Evolutionary conservation across 345 rosid species (phyloP), one percentile per base, ranked within the genome.

Genomic region (Eucalyptus marginata): DNA sequence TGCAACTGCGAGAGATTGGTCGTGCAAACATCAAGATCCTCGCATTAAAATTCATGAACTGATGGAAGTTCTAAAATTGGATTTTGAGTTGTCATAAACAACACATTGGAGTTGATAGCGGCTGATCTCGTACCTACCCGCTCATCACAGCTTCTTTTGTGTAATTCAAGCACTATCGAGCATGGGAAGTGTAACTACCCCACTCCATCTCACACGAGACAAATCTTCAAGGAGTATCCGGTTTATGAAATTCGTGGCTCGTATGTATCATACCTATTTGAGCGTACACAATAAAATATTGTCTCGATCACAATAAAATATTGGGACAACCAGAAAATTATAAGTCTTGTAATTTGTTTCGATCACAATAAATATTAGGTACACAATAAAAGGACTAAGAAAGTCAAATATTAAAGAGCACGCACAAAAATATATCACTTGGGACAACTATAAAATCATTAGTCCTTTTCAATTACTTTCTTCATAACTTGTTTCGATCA

Each of bases 381-480:
- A 50, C 54, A 16, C 8, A 51, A 16, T 51, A 51, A 51, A 16
- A 51, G 0, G 0, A 16, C 54, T 51, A 51, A 51, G 8, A 51
- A 51, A 51, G 54, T 51, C 54, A 6, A 16, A 16, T 51, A 51
- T 51, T 51, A 1, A 51, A 51, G 54, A 51, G 54, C 8, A 51
- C 0, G 2, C 54, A 51, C 8, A 51, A 51, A 51, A 51, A 16
- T 51, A 15, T 50, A 50, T 50, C 18, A 15, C 52, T 15, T 50
- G 54, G 54, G 20, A 50, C 54, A 17, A 51, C 22, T 51, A 51
- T 17, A 51, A 6, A 51, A 51, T 51, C 2, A 51, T 51, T 51
- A 51, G 8, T 51, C 54, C 22, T 51, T 51, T 51, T 51, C 1
- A 8, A 51, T 17, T 7, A 51, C 54, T 51, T 51, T 17, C 54